Evolutionary conservation across 2,329 filamentous ascomycete genomes (phyloP).

Genomic region (Paecilomyces dactylethromorphus): DNA sequence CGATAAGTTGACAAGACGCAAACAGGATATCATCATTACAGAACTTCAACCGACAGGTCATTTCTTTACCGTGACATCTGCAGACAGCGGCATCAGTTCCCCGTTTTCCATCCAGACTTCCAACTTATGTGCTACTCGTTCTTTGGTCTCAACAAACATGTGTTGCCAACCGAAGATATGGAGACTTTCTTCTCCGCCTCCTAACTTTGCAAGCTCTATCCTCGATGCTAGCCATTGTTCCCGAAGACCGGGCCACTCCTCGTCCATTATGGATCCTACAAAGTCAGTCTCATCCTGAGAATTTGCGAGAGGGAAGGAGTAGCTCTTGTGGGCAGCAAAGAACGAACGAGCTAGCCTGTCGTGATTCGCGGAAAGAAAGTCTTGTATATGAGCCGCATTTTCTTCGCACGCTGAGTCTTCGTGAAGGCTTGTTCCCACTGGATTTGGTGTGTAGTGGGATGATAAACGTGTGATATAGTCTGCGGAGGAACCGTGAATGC

Average conservation of each 20-base stretch:
- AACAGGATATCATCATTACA: neutral
- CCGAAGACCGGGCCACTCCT: neutral
- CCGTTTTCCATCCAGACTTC: neutral
- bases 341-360: neutral
- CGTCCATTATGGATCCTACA: neutral
- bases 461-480: neutral
- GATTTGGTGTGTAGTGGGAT: neutral
- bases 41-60: neutral
- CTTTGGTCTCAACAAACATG: neutral
- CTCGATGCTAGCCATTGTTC: neutral
- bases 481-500: neutral
- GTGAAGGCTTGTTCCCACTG: neutral
- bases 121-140: neutral
- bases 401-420: neutral
- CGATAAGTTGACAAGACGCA: neutral
- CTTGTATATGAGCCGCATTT: neutral
- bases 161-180: neutral
- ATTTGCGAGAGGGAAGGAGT: neutral
- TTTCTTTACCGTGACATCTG: neutral
- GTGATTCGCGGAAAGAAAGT: neutral
- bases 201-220: neutral
- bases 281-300: neutral
- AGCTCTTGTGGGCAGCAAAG: neutral
- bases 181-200: neutral
- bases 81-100: neutral